Evolutionary conservation across 2,329 filamentous ascomycete genomes (phyloP), one percentile per base, ranked within the genome.

Genomic region (Macrophomina phaseolina): DNA sequence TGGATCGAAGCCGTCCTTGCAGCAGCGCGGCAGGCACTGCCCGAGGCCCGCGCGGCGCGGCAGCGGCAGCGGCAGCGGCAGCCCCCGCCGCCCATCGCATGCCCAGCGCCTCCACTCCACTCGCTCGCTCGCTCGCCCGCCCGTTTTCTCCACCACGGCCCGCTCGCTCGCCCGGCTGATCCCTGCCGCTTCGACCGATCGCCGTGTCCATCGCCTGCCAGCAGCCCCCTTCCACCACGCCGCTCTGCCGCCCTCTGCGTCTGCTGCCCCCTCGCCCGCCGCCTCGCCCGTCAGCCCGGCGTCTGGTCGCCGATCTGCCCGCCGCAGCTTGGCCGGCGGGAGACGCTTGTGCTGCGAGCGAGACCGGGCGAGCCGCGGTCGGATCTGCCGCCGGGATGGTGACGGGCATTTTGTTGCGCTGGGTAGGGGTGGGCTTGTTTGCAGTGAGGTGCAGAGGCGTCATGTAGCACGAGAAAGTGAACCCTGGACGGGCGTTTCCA

Each of bases 401-500:
- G 58, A 62, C 63, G 51, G 63, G 51, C 52, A 65, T 56, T 40
- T 32, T 48, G 53, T 3, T 38, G 42, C 40, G 28, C 34, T 18
- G 51, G 34, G 7, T 42, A 40, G 9, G 42, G 34, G 64, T 45
- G 48, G 64, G 52, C 40, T 42, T 60, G 46, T 51, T 66, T 66
- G 64, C 64, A 66, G 64, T 60, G 64, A 65, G 40, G 38, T 65
- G 64, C 64, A 65, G 38, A 56, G 42, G 64, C 62, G 42, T 65
- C 64, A 32, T 34, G 64, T 66, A 23, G 64, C 36, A 66, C 64
- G 51, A n/a, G 34, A 28, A 28, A 32, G 34, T 58, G 64, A 65
- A 58, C 53, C 64, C 64, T 65, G 64, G 45, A 60, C 46, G 53
- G 61, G 52, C 52, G 52, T 58, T 49, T 65, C 63, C 42, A 66